These are phyloP conservation scores for Sugiyamaella mastotermitis DNA, from an alignment of 805 yeast species.

Conservation along the genomic window DNA sequence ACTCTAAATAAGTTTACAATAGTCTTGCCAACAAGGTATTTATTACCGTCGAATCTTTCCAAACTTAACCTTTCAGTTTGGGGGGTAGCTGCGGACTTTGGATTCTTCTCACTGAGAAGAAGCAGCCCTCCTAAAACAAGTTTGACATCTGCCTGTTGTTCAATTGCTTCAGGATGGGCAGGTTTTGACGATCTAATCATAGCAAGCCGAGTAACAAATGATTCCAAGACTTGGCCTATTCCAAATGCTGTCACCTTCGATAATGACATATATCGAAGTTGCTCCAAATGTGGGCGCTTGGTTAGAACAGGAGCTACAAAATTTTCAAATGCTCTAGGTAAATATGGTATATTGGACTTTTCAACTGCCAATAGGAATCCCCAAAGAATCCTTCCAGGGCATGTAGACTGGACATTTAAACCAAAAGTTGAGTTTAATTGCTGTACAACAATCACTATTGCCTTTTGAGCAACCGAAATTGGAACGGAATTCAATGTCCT, in stretches of 20 bases:
- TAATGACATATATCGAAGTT: slow-evolving; percentile 27
- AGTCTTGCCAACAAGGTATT: slow-evolving; percentile 5
- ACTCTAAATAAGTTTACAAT: slow-evolving; percentile 14
- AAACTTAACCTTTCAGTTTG: neutral
- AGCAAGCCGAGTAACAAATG: slow-evolving; percentile 11
- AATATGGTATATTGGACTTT: neutral
- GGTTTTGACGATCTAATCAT: slow-evolving; percentile 4
- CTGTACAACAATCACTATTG: no score
- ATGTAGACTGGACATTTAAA: no score
- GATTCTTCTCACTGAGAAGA: slow-evolving; percentile 21
- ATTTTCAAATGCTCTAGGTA: slow-evolving; percentile 9
- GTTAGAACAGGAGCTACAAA: slow-evolving; percentile 13
- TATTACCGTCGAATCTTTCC: neutral
- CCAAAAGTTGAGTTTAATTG: no score
- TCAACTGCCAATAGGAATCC: slow-evolving; percentile 19
- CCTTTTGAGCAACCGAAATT: no score
- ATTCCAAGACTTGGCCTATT: slow-evolving; percentile 14
- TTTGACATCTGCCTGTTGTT: slow-evolving; percentile 23
- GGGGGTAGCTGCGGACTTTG: neutral
- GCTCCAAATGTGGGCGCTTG: slow-evolving; percentile 28
- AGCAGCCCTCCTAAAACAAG: slow-evolving; percentile 25
- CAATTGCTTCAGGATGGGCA: slow-evolving; percentile 8
- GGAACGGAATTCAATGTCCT: neutral
- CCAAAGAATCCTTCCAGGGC: slow-evolving; percentile 25
- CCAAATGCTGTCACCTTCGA: slow-evolving; percentile 18